Base-by-base conservation (phyloP, 2,329 filamentous ascomycete genomes). In the Pseudogymnoascus destructans region DNA sequence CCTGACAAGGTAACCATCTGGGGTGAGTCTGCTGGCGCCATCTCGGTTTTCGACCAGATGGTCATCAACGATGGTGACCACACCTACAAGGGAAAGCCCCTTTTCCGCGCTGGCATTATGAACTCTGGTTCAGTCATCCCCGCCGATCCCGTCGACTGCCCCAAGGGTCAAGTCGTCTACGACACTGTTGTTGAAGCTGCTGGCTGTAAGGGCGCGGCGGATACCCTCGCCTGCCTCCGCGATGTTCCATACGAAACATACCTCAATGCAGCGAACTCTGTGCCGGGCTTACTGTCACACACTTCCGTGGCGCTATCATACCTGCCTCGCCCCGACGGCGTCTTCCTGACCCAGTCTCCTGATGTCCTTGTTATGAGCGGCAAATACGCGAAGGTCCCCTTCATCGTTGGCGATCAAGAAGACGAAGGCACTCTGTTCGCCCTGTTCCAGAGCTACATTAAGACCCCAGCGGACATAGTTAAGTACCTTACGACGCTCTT, bases 51-150 rank as follows among this genome's bases (percentile, higher is more conserved):
- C 55, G 80, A 90, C 65, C 88, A 92, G 64, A 89, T 89, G 79
- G 73, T 81, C 1, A 73, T 91, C 9, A 89, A 87, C 63, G 79
- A 81, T 32, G 87, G 88, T 5, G 75, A 92, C 69, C 80, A 81
- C 67, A 83, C 74, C 0, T 90, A 91, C 73, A 89, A 90, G 2
- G 85, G 83, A 57, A 82, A 85, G 65, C 75, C 82, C 1, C 75
- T 93, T 0, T 92, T 93, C 77, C 80, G 85, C 23, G 87, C 75
- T 1, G 87, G 75, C 23, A 91, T 92, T 64, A 91, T 93, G 87
- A 80, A 86, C 72, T 87, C 82, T 1, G 86, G 86, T 2, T 81
- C 76, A 59, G 69, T 85, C 2, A 71, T 80, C 0, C 84, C 84
- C 0, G 76, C 83, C 0, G 79, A 82, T 23, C 74, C 77, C 0